Evolutionary conservation across 1,284 basidiomycete species (phyloP).

Genomic region (Erythrobasidium hasegawianum): DNA sequence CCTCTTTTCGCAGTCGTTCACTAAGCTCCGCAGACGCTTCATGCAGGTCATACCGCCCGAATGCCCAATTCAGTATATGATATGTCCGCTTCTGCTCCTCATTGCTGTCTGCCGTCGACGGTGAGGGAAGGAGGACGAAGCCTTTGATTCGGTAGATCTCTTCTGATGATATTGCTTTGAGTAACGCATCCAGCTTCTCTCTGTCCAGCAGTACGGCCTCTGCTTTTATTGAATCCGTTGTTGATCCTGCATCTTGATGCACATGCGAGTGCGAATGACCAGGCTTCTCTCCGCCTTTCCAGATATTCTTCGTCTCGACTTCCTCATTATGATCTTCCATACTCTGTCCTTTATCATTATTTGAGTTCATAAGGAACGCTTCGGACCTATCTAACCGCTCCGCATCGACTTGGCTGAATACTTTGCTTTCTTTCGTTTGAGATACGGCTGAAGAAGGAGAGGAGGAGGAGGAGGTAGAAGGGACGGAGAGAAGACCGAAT

Average conservation of each 20-base stretch:
- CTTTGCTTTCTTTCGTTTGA: conserved; percentile 15
- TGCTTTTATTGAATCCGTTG: not conserved
- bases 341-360: conserved; percentile 37
- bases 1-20: conserved; percentile 47
- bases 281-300: conserved; percentile 51
- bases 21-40: conserved; percentile 49
- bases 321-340: conserved; percentile 61
- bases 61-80: conserved; percentile 82
- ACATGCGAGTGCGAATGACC: conserved; percentile 45
- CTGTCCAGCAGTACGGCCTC: conserved; percentile 43
- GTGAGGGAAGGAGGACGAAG: conserved; percentile 59
- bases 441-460: too few species aligned
- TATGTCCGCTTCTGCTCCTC: conserved; percentile 47
- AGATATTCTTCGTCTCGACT: conserved; percentile 70
- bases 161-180: conserved; percentile 62
- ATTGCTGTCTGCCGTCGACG: conserved; percentile 24
- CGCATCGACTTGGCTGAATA: conserved; percentile 8
- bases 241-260: conserved; percentile 37
- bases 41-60: conserved; percentile 72
- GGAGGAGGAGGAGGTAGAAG: not conserved
- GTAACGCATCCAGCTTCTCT: conserved; percentile 51
- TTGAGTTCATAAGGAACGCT: conserved; percentile 63
- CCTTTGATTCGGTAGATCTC: conserved; percentile 75
- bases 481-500: conserved; percentile 60
- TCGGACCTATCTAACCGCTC: conserved; percentile 49